Base-by-base conservation (phyloP, 75 land plant species). In the Pinus albicaulis region DNA sequence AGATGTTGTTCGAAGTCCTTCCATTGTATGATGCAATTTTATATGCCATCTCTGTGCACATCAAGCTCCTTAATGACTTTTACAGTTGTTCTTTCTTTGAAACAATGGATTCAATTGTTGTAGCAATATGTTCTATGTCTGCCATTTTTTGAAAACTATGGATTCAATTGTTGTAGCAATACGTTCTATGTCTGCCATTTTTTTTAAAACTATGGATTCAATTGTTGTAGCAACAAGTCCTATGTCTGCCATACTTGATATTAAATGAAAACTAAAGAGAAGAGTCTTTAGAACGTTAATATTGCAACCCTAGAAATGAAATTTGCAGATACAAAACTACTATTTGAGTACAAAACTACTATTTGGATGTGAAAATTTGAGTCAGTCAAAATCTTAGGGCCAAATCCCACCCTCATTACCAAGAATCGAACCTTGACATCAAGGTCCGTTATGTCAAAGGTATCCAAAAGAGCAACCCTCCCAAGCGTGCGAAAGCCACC, bases 61-160 rank as follows among this genome's bases (percentile, higher is more conserved):
- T 86, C 87, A 44, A 84, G 74, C 16, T 82, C 84, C 56, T 25
- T 63, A 59, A 83, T 24, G 87, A 81, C 63, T 82, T 79, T 3
- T 60, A 72, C 55, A 86, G 80, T 57, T 77, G 81, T 56, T 89
- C 82, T 63, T 84, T 59, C 73, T 79, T 57, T 26, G 82, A 63
- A 13, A 74, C 24, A 57, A 74, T 61, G 58, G 71, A 61, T 22
- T 83, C 81, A 62, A 82, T 60, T 24, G 59, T 59, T 17, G 41
- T 28, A 48, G 36, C 73, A 53, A 68, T 72, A 19, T 72, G 28
- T 44, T 72, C 60, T 48, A 56, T 16, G 55, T 52, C 70, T 41
- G 22, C 74, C 74, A n/a, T 63, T 84, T 59, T 70, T 79, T 57
- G 26, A 84, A 63, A 13, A 74, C 34, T 48, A 76, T 61, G 58